Evolutionary conservation across 805 yeast species (phyloP).

Genomic region (Maudiozyma saulgeensis): DNA sequence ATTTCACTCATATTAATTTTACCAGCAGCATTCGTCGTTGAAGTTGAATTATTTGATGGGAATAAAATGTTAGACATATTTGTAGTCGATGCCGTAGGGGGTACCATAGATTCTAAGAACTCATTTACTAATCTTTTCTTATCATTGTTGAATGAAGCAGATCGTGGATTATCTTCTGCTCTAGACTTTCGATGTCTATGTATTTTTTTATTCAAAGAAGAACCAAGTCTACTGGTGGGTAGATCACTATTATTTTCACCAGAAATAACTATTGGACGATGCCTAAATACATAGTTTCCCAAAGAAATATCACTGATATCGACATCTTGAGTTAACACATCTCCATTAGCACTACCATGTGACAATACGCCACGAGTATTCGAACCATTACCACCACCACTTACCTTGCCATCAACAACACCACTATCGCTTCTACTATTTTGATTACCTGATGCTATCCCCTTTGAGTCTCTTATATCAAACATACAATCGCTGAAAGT

Average conservation of each 20-base stretch:
- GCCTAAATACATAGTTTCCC: not conserved
- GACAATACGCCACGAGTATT: not conserved
- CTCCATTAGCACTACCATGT: not conserved
- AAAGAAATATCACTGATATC: slow-evolving; percentile 1
- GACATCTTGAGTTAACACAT: not conserved
- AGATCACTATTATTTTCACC: not conserved
- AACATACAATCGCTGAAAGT: slow-evolving; percentile 23
- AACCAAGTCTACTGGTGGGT: not conserved
- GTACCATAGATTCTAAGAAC: slow-evolving; percentile 20
- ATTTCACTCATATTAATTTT: not conserved
- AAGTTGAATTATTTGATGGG: not conserved
- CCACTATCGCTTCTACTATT: not conserved
- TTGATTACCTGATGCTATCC: not conserved
- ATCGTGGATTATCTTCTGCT: not conserved
- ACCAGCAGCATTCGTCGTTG: not conserved
- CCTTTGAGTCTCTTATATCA: not conserved
- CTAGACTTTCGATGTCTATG: slow-evolving; percentile 1
- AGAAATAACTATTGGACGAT: not conserved
- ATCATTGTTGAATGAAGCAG: slow-evolving; percentile 9
- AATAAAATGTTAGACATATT: not conserved
- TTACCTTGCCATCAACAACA: not conserved
- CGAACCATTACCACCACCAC: not conserved
- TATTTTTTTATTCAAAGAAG: not conserved
- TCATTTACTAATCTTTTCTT: slow-evolving; percentile 22
- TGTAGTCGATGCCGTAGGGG: slow-evolving; percentile 8